Conservation (phyloP, 225 moss, liverwort and hornwort genomes). For the Antitrichia curtipendula region DNA sequence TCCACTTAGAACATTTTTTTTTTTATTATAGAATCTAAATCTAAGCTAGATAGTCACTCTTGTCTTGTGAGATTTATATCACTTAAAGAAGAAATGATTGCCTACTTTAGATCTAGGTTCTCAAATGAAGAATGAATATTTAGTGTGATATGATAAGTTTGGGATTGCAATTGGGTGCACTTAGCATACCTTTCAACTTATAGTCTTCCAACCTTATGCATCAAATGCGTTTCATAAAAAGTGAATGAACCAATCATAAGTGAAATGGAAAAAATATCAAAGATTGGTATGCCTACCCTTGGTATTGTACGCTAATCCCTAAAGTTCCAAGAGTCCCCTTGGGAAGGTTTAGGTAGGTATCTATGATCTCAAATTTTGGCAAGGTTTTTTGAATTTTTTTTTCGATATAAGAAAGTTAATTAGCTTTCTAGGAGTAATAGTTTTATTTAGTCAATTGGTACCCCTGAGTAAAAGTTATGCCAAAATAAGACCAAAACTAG, state of each 20-base stretch:
- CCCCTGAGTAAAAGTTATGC: too few relatives aligned
- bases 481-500: too few relatives aligned
- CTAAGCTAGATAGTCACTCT: neutral
- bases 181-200: neutral
- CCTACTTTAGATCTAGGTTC: fast-evolving
- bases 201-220: neutral
- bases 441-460: too few relatives aligned
- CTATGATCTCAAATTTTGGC: too few relatives aligned
- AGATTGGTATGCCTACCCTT: neutral
- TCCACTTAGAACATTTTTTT: too few relatives aligned
- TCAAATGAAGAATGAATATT: neutral
- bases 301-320: too few relatives aligned
- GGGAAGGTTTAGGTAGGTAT: too few relatives aligned
- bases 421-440: too few relatives aligned
- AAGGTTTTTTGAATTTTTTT: too few relatives aligned
- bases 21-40: neutral
- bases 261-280: neutral
- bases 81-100: neutral
- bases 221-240: neutral
- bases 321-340: too few relatives aligned
- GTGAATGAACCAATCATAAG: neutral
- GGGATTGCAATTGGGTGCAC: neutral
- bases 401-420: too few relatives aligned
- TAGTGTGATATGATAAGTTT: neutral
- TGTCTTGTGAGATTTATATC: neutral